Evolutionary conservation across 768 basidiomycete species (phyloP).

Genomic region (Suillus discolor): DNA sequence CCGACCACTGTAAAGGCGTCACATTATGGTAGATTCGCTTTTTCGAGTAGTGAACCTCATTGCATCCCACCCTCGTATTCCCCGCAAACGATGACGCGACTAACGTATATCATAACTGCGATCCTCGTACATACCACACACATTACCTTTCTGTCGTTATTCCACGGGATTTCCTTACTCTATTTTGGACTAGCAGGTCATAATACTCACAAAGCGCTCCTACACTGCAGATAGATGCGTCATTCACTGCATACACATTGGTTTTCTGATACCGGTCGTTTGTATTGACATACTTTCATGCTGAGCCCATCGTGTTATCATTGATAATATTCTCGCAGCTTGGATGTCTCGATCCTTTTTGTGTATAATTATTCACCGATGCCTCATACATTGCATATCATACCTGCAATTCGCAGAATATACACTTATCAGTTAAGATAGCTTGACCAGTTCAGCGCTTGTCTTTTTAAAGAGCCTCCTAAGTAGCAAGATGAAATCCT

Average conservation of each 20-base stretch:
- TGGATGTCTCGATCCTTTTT: not conserved
- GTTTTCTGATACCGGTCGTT: not conserved
- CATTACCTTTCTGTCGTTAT: not conserved
- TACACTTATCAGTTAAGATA: not conserved
- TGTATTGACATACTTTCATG: not conserved
- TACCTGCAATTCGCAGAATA: no score
- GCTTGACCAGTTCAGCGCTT: not conserved
- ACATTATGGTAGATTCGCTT: not conserved
- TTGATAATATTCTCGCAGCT: not conserved
- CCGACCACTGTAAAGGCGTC: not conserved
- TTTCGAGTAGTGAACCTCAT: not conserved
- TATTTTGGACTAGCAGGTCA: not conserved
- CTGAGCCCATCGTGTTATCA: not conserved
- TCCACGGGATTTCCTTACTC: not conserved
- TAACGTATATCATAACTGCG: not conserved
- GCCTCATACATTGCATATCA: not conserved
- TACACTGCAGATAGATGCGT: not conserved
- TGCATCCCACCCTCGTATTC: not conserved
- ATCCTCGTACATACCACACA: not conserved
- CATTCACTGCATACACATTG: not conserved
- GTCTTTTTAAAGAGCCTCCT: no score
- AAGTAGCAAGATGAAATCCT: no score
- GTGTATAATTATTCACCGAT: not conserved
- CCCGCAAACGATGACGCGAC: not conserved
- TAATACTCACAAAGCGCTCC: not conserved